Conservation (phyloP, 176 grass and related monocot genomes). For the Triticum timopheevii region DNA sequence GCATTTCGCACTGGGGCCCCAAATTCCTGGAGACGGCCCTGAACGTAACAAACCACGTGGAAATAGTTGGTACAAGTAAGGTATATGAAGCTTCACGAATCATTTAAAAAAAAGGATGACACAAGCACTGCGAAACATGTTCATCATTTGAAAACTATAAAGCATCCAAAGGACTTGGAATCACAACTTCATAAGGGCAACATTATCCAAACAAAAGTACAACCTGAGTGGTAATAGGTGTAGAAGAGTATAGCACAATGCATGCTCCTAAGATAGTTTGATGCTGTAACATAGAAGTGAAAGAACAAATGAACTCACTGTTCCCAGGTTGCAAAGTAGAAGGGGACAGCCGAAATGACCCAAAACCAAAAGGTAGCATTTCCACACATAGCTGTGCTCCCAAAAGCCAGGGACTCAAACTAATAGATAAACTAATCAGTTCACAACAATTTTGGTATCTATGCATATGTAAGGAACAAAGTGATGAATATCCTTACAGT, state of each 20-base stretch:
- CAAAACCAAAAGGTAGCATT: constrained; percentile 83
- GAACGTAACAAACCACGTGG: not conserved
- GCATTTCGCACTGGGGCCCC: too few species aligned
- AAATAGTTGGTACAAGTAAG: not conserved
- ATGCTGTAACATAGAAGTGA: not conserved
- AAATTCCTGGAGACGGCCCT: too few species aligned
- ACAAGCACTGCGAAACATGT: constrained; percentile 7
- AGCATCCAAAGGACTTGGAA: not conserved
- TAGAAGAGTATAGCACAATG: not conserved
- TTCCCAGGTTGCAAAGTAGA: constrained; percentile 99
- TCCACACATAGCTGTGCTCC: constrained; percentile 93
- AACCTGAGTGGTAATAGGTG: not conserved
- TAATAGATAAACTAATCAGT: constrained; percentile 48
- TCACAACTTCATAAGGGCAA: not conserved
- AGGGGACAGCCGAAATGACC: constrained; percentile 86
- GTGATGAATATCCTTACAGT: constrained; percentile 61
- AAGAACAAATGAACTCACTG: constrained; percentile 61
- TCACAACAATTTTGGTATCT: constrained; percentile 8
- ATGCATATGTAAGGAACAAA: not conserved
- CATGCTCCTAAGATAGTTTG: not conserved
- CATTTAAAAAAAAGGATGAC: not conserved
- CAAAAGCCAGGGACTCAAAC: constrained; percentile 98
- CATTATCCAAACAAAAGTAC: constrained; percentile 6
- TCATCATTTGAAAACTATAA: not conserved
- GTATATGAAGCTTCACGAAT: not conserved